These are phyloP conservation scores for Pseudopyricularia cyperi DNA, from an alignment of 2,329 filamentous ascomycete genomes.

Conservation along the genomic window DNA sequence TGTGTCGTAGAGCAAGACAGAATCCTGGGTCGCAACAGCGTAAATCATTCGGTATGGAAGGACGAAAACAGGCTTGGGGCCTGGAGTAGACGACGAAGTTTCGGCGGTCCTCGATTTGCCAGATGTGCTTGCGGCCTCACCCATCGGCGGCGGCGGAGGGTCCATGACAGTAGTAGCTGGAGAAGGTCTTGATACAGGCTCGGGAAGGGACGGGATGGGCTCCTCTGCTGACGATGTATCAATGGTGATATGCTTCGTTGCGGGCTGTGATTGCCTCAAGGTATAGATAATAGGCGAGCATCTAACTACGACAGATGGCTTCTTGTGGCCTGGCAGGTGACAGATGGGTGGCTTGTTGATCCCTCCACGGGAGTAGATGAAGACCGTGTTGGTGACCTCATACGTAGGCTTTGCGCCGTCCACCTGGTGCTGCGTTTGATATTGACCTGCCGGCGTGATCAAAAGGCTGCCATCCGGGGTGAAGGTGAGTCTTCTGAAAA, in stretches of 20 bases:
- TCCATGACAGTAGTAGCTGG: slow-evolving; percentile 58
- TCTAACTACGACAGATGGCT: slow-evolving; percentile 88
- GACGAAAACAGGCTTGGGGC: slow-evolving; percentile 61
- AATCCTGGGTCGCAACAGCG: slow-evolving; percentile 92
- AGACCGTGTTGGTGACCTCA: slow-evolving; percentile 92
- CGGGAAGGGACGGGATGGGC: slow-evolving; percentile 69
- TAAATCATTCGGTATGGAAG: slow-evolving; percentile 91
- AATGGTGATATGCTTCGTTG: slow-evolving; percentile 82
- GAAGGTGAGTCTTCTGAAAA: slow-evolving; percentile 88
- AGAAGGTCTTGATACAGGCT: slow-evolving; percentile 57
- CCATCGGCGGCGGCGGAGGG: slow-evolving; percentile 50
- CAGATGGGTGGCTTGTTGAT: slow-evolving; percentile 95
- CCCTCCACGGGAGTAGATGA: slow-evolving; percentile 91
- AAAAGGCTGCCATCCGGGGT: slow-evolving; percentile 89
- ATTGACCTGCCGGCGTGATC: slow-evolving; percentile 90
- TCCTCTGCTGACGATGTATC: slow-evolving; percentile 86
- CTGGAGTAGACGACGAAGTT: slow-evolving; percentile 35
- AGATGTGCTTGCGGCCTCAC: slow-evolving; percentile 28
- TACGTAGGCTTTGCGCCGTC: slow-evolving; percentile 58
- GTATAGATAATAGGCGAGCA: slow-evolving; percentile 88
- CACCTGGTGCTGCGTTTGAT: slow-evolving; percentile 62
- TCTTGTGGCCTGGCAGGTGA: slow-evolving; percentile 93
- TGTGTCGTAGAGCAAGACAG: slow-evolving; percentile 89
- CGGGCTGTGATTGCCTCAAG: slow-evolving; percentile 51
- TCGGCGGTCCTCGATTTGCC: slow-evolving; percentile 31